Percentiles rank a stretch among this genome's conserved stretches.
These are phyloP conservation scores for Ceratonia siliqua DNA, from an alignment of 306 rosid genomes.

Conservation along the genomic window DNA sequence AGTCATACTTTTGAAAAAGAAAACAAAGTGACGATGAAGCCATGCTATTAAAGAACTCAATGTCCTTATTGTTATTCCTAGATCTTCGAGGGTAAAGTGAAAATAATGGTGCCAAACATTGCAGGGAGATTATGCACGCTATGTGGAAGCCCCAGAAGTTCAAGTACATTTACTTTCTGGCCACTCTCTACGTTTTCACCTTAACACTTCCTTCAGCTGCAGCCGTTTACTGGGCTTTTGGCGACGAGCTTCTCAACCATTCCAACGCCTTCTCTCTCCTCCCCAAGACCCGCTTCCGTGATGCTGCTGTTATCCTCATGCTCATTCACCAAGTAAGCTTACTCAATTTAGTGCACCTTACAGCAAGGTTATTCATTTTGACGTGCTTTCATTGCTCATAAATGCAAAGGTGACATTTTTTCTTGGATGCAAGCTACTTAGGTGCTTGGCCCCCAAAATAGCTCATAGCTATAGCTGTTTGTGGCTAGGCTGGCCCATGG, in stretches of 20 bases:
- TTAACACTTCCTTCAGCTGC: conserved; percentile 84
- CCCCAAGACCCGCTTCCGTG: conserved; percentile 77
- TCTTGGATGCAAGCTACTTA: not conserved
- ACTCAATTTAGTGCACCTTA: not conserved
- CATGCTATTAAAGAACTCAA: conserved; percentile 26
- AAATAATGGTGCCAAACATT: conserved; percentile 8
- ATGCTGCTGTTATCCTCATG: conserved; percentile 87
- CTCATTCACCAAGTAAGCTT: conserved; percentile 83
- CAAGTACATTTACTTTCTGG: conserved; percentile 81
- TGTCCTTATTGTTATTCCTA: conserved; percentile 24
- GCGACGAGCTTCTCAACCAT: conserved; percentile 82
- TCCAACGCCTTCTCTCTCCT: conserved; percentile 91
- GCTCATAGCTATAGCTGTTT: not conserved
- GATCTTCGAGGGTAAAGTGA: conserved; percentile 10
- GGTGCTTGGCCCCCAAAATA: not conserved
- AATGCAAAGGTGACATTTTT: not conserved
- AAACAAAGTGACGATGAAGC: conserved; percentile 31
- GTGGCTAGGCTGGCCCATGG: no score
- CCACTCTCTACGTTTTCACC: conserved; percentile 92
- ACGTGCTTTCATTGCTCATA: not conserved
- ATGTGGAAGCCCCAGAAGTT: conserved; percentile 99
- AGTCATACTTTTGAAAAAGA: no score
- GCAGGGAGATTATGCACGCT: conserved; percentile 98
- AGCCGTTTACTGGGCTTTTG: conserved; percentile 94
- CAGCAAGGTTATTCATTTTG: not conserved